Evolutionary conservation across 179 eudicot species (phyloP), one percentile per base, ranked within the genome.

Genomic region (Sideroxylon spinosum): DNA sequence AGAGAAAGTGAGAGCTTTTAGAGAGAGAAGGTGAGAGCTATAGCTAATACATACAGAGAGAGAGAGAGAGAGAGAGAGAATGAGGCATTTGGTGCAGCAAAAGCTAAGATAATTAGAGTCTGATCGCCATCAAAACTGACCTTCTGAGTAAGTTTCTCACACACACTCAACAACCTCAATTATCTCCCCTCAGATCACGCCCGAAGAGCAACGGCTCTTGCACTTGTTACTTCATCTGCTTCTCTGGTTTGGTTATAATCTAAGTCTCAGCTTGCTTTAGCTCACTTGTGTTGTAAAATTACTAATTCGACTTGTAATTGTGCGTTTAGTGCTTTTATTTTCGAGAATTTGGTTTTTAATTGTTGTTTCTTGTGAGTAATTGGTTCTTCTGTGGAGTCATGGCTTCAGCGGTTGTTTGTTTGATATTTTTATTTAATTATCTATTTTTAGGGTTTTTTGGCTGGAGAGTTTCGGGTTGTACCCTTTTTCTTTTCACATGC

Each of bases 91-190:
- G 71, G 49, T 53, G 52, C 37, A 71, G 20, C 16, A 5, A 28
- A 25, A 67, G 78, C 74, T 44, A 64, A 46, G 52, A 23, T 53
- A 75, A 78, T 68, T 81, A 20, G 22, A 26, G 66, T 57, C 80
- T 83, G 80, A 82, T 85, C 82, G 77, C 82, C 82, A 77, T 76
- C 64, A 32, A 22, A 53, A 17, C 57, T 60, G 65, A 37, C 55
- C 68, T 60, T 20, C 64, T 56, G 59, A 62, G 85, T 80, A 60
- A 77, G 85, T 75, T 64, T 55, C 50, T 29, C 1, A 37, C 44
- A 19, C 62, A 61, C 74, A 13, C 76, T 49, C 78, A 64, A 72
- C 69, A 23, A 8, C 75, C 73, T 76, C 66, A 79, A 73, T 64
- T 77, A 55, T 73, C 37, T 68, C 17, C 17, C 11, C 71, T 55